Conservation (phyloP, 2,329 filamentous ascomycete species). For the Aspergillus fijiensis region DNA sequence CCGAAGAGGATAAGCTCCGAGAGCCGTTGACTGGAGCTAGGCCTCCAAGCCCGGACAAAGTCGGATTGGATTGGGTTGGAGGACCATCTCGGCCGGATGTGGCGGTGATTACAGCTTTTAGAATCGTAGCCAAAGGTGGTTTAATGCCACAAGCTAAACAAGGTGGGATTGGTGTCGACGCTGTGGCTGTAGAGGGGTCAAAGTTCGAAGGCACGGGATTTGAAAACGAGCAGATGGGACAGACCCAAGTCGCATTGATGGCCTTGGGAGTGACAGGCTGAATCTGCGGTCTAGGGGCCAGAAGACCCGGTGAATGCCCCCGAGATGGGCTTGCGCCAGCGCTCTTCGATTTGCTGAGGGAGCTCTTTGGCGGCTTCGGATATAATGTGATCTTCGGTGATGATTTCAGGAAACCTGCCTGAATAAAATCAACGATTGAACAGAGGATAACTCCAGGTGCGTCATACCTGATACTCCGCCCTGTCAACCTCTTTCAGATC, state of each 20-base stretch:
- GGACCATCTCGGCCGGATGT: conserved; percentile 52
- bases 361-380: conserved; percentile 72
- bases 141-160: conserved; percentile 94
- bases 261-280: conserved; percentile 37
- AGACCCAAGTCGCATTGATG: conserved; percentile 80
- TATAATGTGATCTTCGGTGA: conserved; percentile 89
- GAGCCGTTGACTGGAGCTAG: conserved; percentile 8
- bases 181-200: conserved; percentile 76
- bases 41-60: conserved; percentile 4
- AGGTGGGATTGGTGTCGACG: conserved; percentile 76
- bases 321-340: conserved; percentile 44
- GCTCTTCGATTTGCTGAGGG: conserved; percentile 54
- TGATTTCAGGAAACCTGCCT: conserved; percentile 91
- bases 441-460: conserved; percentile 1
- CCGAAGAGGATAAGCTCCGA: conserved; percentile 2
- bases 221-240: conserved; percentile 91
- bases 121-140: conserved; percentile 74
- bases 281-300: conserved; percentile 34
- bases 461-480: conserved; percentile 77
- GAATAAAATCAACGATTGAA: conserved; percentile 20
- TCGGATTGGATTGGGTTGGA: conserved; percentile 8
- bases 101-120: conserved; percentile 82
- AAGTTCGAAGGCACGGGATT: conserved; percentile 93
- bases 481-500: conserved; percentile 89
- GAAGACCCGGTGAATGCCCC: conserved; percentile 31